phyloP scores from a whole-genome alignment of 176 grass and related monocot genomes.

The Neostapfia colusana region DNA sequence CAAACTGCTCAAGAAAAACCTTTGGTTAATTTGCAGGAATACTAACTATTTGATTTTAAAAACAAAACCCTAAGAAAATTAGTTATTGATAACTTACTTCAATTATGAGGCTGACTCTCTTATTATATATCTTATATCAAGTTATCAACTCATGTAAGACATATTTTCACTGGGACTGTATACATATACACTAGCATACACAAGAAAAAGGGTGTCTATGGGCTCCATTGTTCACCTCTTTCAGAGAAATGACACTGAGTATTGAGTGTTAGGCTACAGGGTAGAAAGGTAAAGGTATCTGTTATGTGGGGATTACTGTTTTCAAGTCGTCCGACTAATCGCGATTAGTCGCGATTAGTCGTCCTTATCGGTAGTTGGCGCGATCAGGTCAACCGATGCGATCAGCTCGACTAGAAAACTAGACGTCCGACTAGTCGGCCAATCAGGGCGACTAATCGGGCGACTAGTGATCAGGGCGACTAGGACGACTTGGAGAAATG shows the following conservation, averaged over 20 bases:
- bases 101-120: background rate
- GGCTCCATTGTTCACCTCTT: background rate
- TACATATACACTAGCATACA: background rate
- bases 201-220: background rate
- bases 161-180: background rate
- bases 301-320: too few relatives aligned
- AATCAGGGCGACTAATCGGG: too few relatives aligned
- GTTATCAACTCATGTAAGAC: background rate
- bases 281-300: conserved; percentile 3
- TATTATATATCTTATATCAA: background rate
- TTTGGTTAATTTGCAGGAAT: background rate
- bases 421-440: too few relatives aligned
- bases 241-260: background rate
- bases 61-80: background rate
- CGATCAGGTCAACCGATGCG: too few relatives aligned
- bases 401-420: too few relatives aligned
- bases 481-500: too few relatives aligned
- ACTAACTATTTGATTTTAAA: background rate
- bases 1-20: background rate
- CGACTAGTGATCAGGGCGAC: too few relatives aligned
- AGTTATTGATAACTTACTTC: background rate
- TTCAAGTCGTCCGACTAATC: too few relatives aligned
- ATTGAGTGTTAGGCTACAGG: background rate
- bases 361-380: too few relatives aligned
- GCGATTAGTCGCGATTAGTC: too few relatives aligned